Evolutionary conservation across 2,329 filamentous ascomycete species (phyloP), one percentile per base, ranked within the genome.

Genomic region (Botrytis porri): DNA sequence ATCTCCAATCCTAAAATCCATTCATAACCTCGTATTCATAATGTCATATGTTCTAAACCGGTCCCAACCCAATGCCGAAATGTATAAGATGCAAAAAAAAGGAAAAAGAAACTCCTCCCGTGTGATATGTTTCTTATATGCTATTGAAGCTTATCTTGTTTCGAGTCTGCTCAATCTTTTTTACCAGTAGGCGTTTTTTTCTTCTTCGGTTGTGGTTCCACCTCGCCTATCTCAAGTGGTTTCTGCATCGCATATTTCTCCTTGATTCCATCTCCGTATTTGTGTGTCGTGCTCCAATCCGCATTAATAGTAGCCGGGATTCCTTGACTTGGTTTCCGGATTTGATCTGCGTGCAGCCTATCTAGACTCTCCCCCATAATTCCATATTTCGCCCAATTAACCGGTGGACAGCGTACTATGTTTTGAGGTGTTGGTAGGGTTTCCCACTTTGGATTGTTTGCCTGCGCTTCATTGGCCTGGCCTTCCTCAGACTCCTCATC

Each of bases 381-480:
- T 77, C 93, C 93, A 82, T 98, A 98, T 80, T 97, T 95, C 20
- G 90, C 89, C 95, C 95, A 98, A 84, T 98, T 97, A 79, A 98
- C 91, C 14, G 93, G 92, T 14, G 95, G 95, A 83, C 91, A 94
- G 59, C 95, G 90, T 39, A 97, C 91, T 0, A 98, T 85, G 77
- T 92, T 92, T 81, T 98, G 95, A 10, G 93, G 89, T 22, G 87
- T 87, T 0, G 95, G 95, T 22, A 98, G 87, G 29, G 83, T 84
- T 3, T 88, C 84, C 84, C 94, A 94, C 35, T 77, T 79, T 72
- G 77, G 62, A 45, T 59, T 37, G 20, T 32, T n/a, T 5, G 60
- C 39, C 25, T 29, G 29, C 14, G 62, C 45, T 41, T 37, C 60
- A 45, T 25, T 64, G 57, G 48, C 59, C 70, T 73, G n/a, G 1